These are phyloP conservation scores for Xylaria sp. DNA, from an alignment of 2,329 filamentous ascomycete species.

Conservation along the genomic window DNA sequence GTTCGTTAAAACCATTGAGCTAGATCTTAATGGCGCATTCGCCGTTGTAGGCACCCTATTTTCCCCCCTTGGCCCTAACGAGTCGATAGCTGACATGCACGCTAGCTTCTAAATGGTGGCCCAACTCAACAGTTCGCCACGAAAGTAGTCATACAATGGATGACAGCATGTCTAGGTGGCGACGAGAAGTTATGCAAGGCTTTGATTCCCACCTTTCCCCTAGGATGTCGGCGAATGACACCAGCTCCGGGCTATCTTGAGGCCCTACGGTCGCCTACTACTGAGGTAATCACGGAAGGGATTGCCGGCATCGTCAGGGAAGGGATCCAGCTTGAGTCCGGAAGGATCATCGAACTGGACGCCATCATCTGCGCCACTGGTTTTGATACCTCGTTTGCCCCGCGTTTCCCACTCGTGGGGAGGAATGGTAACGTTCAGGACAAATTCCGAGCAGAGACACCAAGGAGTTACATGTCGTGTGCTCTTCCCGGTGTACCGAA, in stretches of 20 bases:
- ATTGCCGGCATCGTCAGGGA: conserved; percentile 54
- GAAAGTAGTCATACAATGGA: conserved; percentile 51
- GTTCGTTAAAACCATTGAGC: conserved; percentile 55
- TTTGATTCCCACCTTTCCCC: conserved; percentile 55
- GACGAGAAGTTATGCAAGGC: conserved; percentile 56
- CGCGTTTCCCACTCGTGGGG: conserved; percentile 57
- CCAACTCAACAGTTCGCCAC: conserved; percentile 50
- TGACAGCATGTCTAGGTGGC: conserved; percentile 53
- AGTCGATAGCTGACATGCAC: conserved; percentile 16
- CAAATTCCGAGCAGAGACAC: conserved; percentile 49
- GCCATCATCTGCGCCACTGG: conserved; percentile 64
- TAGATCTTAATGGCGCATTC: conserved; percentile 51
- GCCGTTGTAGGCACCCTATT: conserved; percentile 44
- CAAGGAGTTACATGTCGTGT: conserved; percentile 60
- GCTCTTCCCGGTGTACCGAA: conserved; percentile 59
- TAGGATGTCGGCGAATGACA: conserved; percentile 57
- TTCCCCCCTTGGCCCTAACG: background rate
- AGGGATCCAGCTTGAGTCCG: conserved; percentile 55
- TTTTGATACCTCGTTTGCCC: conserved; percentile 59
- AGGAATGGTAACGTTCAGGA: conserved; percentile 58
- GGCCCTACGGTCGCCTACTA: conserved; percentile 52
- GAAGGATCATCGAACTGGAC: conserved; percentile 58
- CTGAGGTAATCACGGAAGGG: conserved; percentile 52
- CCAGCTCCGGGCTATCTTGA: conserved; percentile 57
- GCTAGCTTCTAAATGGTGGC: conserved; percentile 48